Evolutionary conservation across 805 yeast species (phyloP), one percentile per base, ranked within the genome.

Genomic region (Candida vartiovaarae): DNA sequence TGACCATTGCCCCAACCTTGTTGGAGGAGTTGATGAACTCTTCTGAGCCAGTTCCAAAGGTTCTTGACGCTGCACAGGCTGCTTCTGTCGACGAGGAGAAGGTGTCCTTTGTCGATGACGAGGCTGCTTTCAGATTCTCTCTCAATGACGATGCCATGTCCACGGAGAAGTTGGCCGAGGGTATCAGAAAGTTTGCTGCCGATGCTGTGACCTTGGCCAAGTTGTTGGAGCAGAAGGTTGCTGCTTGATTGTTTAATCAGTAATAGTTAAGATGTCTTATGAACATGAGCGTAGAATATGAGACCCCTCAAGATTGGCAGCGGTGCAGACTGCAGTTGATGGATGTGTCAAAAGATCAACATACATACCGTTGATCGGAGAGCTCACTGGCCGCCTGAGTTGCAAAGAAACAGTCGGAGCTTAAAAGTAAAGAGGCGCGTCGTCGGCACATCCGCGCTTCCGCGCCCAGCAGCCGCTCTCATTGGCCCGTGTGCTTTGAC

Each of bases 121-220:
- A 91, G 73, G 70, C 95, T 41, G 68, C 75, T 52, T 93, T 93
- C 89, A 86, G 96, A 78, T 87, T 78, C 75, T 76, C 72, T 48
- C 73, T 93, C 58, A 91, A 93, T 73, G 95, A 93, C 68, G 98
- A 93, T 67, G 93, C 93, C 53, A 91, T 93, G 98, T 95, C 97
- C 59, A 88, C 96, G 54, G 97, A 88, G 75, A 93, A 93, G 76
- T 80, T 93, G 65, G 71, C 96, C 58, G 96, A 93, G 66, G 99
- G 99, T 79, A 93, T 93, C 74, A 85, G 98, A 78, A 80, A 82
- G 68, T 93, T 93, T 71, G 86, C 96, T 59, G 91, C 84, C 67
- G 99, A 93, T 68, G 83, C 95, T 60, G 80, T 72, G 58, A 82
- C 96, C 44, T 78, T 93, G 65, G 70, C 80, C 66, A 67, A 74